phyloP scores from a whole-genome alignment of 257 asterid genomes.

The Lycium ferocissimum region DNA sequence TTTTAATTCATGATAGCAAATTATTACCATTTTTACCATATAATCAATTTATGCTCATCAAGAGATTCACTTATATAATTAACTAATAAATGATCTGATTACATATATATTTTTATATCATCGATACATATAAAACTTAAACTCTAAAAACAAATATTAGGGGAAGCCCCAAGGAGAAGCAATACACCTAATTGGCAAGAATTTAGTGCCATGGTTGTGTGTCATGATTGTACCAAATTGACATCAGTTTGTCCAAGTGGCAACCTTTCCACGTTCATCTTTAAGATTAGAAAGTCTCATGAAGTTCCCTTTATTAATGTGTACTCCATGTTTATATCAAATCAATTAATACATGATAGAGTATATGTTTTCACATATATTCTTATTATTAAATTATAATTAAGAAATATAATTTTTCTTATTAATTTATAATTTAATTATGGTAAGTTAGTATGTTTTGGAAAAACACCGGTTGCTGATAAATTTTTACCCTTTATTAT shows the following conservation, averaged over 20 bases:
- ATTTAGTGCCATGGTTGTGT: neutral
- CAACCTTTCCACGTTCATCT: neutral
- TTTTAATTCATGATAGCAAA: neutral
- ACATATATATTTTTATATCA: neutral
- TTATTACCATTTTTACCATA: neutral
- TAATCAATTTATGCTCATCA: no score
- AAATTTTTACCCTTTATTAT: neutral
- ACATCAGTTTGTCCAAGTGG: neutral
- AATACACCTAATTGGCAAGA: slow-evolving; percentile 5
- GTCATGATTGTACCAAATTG: neutral
- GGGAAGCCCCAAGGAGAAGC: neutral
- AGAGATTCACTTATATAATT: neutral
- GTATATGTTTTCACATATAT: neutral
- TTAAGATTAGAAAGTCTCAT: no score
- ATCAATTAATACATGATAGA: neutral
- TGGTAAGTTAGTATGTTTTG: neutral
- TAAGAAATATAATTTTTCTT: neutral
- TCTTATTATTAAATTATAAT: neutral
- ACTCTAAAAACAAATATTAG: neutral
- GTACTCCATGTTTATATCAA: neutral
- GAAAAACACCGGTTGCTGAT: neutral
- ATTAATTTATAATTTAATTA: neutral
- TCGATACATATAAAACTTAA: neutral
- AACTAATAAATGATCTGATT: neutral
- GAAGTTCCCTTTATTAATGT: neutral